Evolutionary conservation across 768 basidiomycete species (phyloP), one percentile per base, ranked within the genome.

Genomic region (Mycena kentingensis): DNA sequence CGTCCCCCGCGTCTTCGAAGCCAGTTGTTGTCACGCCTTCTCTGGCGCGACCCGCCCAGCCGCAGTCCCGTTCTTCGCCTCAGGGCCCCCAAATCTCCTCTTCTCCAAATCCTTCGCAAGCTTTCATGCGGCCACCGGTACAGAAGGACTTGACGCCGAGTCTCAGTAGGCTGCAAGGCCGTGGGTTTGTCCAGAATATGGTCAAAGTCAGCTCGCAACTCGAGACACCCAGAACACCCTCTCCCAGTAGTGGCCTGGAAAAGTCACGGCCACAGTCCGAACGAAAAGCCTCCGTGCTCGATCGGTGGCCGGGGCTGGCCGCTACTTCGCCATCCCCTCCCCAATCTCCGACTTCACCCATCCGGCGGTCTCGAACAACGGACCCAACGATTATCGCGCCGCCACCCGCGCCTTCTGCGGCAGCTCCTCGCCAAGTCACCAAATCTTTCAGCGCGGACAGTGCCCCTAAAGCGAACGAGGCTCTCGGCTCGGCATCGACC

Each of bases 101-200:
- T 21, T 74, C 78, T 4, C 57, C 66, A 15, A 71, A 72, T 19
- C 66, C 78, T 25, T 82, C 87, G 4, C 79, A 82, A 16, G 81
- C 79, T 4, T 86, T 90, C 64, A 70, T 84, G 24, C 83, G 80
- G 38, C 71, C 75, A 2, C 70, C 80, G 8, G 64, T 76, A 3
- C 67, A 75, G 46, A 92, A 91, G 65, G 89, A 90, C 38, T 81
- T 81, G 3, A 90, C 89, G 2, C 91, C 91, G 0, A 91, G 88
- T 65, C 81, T 93, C 27, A 92, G 88, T 55, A 74, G 90, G 54
- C 70, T 93, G 16, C 85, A 92, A 62, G 91, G 91, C 18, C 83
- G 91, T 34, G 91, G 91, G 4, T 92, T 93, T 63, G 91, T 93
- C 2, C 86, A 89, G 67, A 89, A 79, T 56, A 83, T 90, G 73